phyloP scores from a whole-genome alignment of 2,329 filamentous ascomycete species.

The Colletotrichum sp. region DNA sequence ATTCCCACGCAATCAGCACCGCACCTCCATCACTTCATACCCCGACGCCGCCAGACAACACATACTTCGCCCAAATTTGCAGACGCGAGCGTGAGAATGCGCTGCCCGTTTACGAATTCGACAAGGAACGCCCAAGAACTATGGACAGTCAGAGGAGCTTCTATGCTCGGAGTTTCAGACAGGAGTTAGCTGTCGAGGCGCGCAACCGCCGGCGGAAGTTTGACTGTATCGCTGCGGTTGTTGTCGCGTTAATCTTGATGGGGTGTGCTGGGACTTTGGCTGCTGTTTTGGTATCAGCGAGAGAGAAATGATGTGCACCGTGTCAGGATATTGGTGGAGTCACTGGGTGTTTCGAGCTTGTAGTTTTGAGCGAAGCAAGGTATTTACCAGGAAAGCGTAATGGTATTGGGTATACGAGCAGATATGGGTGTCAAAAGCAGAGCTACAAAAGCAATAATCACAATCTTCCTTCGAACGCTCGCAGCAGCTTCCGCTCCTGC shows the following conservation, averaged over 20 bases:
- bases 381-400: neutral
- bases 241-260: neutral
- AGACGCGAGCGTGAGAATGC: neutral
- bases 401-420: neutral
- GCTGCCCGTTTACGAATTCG: neutral
- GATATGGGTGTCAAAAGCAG: neutral
- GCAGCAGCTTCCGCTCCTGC: too few relatives aligned
- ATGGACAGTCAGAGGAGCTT: neutral
- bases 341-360: too few relatives aligned
- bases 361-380: neutral
- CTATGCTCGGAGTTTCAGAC: neutral
- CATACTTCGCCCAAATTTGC: constrained; percentile 1
- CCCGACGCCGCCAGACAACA: neutral
- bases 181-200: neutral
- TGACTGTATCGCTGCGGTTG: neutral
- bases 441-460: neutral
- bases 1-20: neutral
- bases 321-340: neutral
- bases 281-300: neutral
- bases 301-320: neutral
- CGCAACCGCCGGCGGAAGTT: neutral
- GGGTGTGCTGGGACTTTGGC: neutral
- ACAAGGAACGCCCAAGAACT: neutral
- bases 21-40: neutral
- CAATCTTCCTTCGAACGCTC: neutral